phyloP scores from a whole-genome alignment of 2,329 filamentous ascomycete species.

The Pleoardoris graminearum region DNA sequence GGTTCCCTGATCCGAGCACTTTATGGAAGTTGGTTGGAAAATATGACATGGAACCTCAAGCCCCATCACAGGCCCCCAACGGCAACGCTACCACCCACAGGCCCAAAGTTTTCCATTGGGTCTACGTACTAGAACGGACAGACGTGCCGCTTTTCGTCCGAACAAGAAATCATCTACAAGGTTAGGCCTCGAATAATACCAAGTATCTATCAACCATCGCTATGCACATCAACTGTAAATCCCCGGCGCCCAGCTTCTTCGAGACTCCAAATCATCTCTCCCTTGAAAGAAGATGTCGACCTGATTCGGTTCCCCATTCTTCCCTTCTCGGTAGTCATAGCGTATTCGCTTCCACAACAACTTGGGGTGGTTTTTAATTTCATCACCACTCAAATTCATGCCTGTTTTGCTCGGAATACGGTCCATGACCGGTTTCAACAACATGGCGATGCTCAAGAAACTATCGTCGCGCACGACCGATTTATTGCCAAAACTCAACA shows the following conservation, averaged over 20 bases:
- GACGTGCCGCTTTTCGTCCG: slow-evolving; percentile 25
- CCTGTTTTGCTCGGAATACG: slow-evolving; percentile 25
- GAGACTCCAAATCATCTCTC: slow-evolving; percentile 24
- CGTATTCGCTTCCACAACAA: slow-evolving; percentile 32
- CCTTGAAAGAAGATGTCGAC: slow-evolving; percentile 35
- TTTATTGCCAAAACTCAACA: slow-evolving; percentile 33
- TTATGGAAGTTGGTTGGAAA: slow-evolving; percentile 45
- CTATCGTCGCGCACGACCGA: slow-evolving; percentile 39
- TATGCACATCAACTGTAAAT: slow-evolving; percentile 25
- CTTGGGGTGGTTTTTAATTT: slow-evolving; percentile 33
- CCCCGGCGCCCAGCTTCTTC: slow-evolving; percentile 35
- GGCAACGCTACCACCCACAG: slow-evolving; percentile 32
- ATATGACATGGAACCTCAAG: slow-evolving; percentile 34
- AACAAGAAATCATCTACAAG: background rate
- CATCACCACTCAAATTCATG: slow-evolving; percentile 33
- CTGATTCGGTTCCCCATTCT: slow-evolving; percentile 29
- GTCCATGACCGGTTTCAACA: slow-evolving; percentile 34
- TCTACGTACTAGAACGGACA: slow-evolving; percentile 47
- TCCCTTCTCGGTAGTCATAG: slow-evolving; percentile 37
- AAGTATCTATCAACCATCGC: too few relatives aligned
- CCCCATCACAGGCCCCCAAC: slow-evolving; percentile 19
- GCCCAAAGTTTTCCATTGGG: slow-evolving; percentile 44
- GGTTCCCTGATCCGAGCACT: slow-evolving; percentile 43
- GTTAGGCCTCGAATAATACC: too few relatives aligned
- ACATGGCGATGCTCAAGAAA: slow-evolving; percentile 38